Conservation (phyloP, 2,329 filamentous ascomycete species). For the Nothopassalora personata region DNA sequence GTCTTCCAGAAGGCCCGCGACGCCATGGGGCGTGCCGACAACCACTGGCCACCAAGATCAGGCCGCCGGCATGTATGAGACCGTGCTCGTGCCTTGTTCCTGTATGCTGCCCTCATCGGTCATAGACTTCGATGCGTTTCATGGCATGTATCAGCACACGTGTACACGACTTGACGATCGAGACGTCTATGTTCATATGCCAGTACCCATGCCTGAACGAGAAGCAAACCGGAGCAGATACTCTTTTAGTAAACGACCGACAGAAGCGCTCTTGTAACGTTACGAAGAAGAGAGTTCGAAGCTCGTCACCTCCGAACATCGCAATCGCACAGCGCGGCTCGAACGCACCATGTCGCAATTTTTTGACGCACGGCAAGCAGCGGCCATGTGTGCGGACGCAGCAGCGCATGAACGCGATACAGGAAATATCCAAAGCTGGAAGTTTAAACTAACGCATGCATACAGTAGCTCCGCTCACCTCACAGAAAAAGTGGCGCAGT, state of each 20-base stretch:
- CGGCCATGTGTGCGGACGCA: conserved; percentile 7
- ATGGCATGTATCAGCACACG: conserved; percentile 4
- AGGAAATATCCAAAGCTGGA: conserved; percentile 13
- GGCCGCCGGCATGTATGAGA: conserved; percentile 10
- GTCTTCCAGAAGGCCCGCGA: conserved; percentile 20
- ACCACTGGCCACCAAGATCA: conserved; percentile 17
- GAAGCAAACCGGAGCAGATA: conserved; percentile 18
- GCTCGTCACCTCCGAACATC: conserved; percentile 15
- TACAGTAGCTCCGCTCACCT: conserved; percentile 23
- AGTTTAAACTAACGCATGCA: conserved; percentile 20
- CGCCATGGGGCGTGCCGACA: conserved; percentile 7
- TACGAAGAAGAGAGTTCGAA: conserved; percentile 9
- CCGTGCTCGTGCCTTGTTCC: conserved; percentile 5
- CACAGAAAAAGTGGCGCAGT: conserved; percentile 18
- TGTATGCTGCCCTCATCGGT: background rate
- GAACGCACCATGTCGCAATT: conserved; percentile 18
- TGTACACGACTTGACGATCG: background rate
- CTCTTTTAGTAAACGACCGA: conserved; percentile 15
- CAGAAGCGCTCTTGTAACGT: conserved; percentile 17
- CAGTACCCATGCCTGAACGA: conserved; percentile 1
- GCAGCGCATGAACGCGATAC: conserved; percentile 17
- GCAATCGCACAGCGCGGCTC: conserved; percentile 11
- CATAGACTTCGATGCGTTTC: conserved; percentile 11
- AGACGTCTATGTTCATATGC: conserved; percentile 3
- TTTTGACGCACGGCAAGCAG: conserved; percentile 4